Evolutionary conservation across 768 basidiomycete genomes (phyloP).

Genomic region (Rhodotorula taiwanensis): DNA sequence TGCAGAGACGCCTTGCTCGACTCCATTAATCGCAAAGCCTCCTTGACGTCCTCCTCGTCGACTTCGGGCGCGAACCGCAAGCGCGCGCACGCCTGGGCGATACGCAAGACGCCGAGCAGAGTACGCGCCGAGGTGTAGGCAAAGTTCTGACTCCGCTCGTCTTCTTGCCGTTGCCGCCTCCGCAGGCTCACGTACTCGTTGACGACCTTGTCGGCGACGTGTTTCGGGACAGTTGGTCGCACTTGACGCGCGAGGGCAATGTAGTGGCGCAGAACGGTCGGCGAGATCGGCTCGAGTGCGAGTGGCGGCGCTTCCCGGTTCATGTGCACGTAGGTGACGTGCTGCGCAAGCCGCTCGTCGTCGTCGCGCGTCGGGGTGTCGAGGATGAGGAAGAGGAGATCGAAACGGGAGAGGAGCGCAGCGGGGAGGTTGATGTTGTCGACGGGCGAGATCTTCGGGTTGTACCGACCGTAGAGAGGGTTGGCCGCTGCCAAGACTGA

Average conservation of each 20-base stretch:
- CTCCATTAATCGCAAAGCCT: slow-evolving; percentile 93
- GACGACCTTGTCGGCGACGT: slow-evolving; percentile 86
- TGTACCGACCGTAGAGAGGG: slow-evolving; percentile 95
- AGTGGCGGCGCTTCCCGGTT: slow-evolving; percentile 78
- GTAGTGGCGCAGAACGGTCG: slow-evolving; percentile 85
- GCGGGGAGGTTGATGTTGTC: slow-evolving; percentile 99
- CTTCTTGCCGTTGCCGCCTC: slow-evolving; percentile 84
- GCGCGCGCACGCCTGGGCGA: slow-evolving; percentile 89
- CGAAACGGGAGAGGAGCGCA: slow-evolving; percentile 90
- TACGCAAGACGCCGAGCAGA: slow-evolving; percentile 83
- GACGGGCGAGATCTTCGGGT: slow-evolving; percentile 92
- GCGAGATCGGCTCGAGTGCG: slow-evolving; percentile 75
- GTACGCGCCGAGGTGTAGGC: slow-evolving; percentile 95
- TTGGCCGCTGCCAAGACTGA: slow-evolving; percentile 98
- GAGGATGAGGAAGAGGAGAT: slow-evolving; percentile 89
- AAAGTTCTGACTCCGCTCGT: slow-evolving; percentile 76
- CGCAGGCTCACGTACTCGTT: slow-evolving; percentile 92
- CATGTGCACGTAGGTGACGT: slow-evolving; percentile 99
- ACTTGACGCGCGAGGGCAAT: slow-evolving; percentile 83
- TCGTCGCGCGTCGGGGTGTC: slow-evolving; percentile 93
- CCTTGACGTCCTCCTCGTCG: slow-evolving; percentile 81
- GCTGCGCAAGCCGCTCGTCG: slow-evolving; percentile 90
- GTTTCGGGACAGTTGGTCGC: slow-evolving; percentile 80
- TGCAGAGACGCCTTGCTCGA: slow-evolving; percentile 86
- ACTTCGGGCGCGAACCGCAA: slow-evolving; percentile 77